phyloP scores from a whole-genome alignment of 2,329 filamentous ascomycete genomes.

The Dactylellina sp. region DNA sequence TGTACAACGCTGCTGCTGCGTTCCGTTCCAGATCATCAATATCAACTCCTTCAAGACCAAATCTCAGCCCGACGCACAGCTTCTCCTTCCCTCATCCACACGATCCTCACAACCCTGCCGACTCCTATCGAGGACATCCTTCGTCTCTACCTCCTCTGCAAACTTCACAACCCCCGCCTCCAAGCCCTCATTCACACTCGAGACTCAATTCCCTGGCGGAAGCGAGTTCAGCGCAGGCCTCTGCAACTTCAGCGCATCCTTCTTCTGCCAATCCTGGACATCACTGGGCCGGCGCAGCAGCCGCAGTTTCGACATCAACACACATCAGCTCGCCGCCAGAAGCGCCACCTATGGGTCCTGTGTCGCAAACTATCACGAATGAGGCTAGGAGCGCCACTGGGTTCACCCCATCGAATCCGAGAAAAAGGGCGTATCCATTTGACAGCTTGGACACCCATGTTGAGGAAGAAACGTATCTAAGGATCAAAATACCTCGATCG shows the following conservation, averaged over 20 bases:
- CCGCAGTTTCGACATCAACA: constrained; percentile 53
- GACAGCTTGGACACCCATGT: constrained; percentile 44
- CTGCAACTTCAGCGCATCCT: constrained; percentile 52
- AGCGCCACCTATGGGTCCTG: constrained; percentile 47
- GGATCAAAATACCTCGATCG: constrained; percentile 47
- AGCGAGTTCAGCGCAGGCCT: constrained; percentile 54
- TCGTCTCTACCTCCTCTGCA: constrained; percentile 50
- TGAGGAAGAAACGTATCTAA: constrained; percentile 34
- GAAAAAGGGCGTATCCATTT: constrained; percentile 53
- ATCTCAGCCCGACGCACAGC: constrained; percentile 53
- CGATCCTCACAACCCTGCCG: constrained; percentile 43
- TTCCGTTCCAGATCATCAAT: constrained; percentile 51
- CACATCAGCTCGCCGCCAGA: constrained; percentile 54
- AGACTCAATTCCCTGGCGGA: constrained; percentile 57
- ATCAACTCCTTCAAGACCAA: constrained; percentile 52
- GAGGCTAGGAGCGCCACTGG: constrained; percentile 49
- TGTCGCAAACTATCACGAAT: constrained; percentile 30
- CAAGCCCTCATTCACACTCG: constrained; percentile 52
- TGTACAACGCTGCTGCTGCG: constrained; percentile 51
- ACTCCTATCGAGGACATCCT: constrained; percentile 48
- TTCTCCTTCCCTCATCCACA: constrained; percentile 54
- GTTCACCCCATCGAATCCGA: constrained; percentile 49
- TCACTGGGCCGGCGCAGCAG: constrained; percentile 50
- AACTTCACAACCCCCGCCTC: constrained; percentile 47
- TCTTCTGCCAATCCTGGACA: constrained; percentile 53